Conservation (phyloP, 1,284 basidiomycete species). For the Taiwanofungus camphoratus region DNA sequence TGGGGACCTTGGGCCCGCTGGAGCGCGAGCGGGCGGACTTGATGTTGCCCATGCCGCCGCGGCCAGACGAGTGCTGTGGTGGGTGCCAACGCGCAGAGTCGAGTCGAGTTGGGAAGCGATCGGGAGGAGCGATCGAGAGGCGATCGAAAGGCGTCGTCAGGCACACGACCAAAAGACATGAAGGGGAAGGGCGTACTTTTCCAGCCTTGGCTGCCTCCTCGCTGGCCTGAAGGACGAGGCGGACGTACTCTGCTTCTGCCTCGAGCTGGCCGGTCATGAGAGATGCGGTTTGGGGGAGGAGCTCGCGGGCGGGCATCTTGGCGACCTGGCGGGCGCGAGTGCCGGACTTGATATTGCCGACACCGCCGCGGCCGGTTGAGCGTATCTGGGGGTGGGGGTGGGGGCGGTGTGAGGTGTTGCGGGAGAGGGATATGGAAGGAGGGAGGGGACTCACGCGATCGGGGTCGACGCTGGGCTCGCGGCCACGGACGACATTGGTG, state of each 20-base stretch:
- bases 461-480: conserved; percentile 41
- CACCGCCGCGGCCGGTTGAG: conserved; percentile 71
- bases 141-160: too few relatives aligned
- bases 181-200: conserved; percentile 29
- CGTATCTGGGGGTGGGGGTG: conserved; percentile 39
- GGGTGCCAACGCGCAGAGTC: too few relatives aligned
- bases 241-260: conserved; percentile 34
- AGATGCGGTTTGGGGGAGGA: conserved; percentile 29
- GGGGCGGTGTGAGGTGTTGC: conserved; percentile 1
- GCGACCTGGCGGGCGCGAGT: conserved; percentile 46
- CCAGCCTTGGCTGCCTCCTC: conserved; percentile 28
- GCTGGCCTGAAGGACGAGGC: conserved; percentile 38
- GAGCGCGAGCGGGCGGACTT: conserved; percentile 12
- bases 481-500: conserved; percentile 37
- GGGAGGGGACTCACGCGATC: conserved; percentile 26
- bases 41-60: conserved; percentile 59
- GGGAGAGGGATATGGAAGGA: conserved; percentile 1
- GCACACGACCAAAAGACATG: too few relatives aligned
- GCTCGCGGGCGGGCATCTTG: conserved; percentile 13
- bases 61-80: conserved; percentile 50
- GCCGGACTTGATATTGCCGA: conserved; percentile 72
- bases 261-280: conserved; percentile 19
- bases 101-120: neutral
- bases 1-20: too few relatives aligned
- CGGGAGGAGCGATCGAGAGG: neutral